Evolutionary conservation across 2,329 filamentous ascomycete species (phyloP).

Genomic region (Cladosporium oxysporum): DNA sequence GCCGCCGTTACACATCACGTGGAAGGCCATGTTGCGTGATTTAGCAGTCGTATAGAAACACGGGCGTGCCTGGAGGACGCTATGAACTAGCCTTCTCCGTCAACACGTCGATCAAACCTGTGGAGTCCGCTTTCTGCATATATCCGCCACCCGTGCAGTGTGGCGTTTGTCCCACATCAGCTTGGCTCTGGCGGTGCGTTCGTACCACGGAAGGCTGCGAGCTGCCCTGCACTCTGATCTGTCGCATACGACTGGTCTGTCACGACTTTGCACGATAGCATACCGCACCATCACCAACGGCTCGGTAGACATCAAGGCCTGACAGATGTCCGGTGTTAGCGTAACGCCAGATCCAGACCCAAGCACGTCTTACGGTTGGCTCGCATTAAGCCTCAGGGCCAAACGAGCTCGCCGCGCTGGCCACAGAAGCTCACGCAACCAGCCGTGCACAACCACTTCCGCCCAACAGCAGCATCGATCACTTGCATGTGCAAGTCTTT

Average conservation of each 20-base stretch:
- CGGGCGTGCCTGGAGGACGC: not conserved
- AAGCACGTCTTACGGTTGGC: not conserved
- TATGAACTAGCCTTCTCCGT: not conserved
- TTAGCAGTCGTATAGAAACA: not conserved
- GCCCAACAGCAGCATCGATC: not conserved
- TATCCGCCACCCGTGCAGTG: conserved; percentile 4
- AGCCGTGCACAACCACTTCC: conserved; percentile 1
- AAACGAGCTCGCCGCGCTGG: not conserved
- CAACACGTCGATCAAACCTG: conserved; percentile 10
- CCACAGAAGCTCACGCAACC: conserved; percentile 16
- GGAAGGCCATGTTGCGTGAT: conserved; percentile 54
- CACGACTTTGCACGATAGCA: not conserved
- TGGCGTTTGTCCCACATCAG: conserved; percentile 11
- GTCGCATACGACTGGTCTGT: not conserved
- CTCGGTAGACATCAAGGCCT: not conserved
- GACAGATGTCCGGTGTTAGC: not conserved
- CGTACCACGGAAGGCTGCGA: not conserved
- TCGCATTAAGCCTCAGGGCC: not conserved
- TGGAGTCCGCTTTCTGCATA: conserved; percentile 1
- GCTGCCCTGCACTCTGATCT: not conserved
- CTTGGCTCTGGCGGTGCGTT: conserved; percentile 4
- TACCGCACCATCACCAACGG: not conserved
- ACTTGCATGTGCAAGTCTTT: conserved; percentile 2
- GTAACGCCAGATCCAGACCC: not conserved
- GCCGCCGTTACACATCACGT: conserved; percentile 69